Evolutionary conservation across 768 basidiomycete species (phyloP).

Genomic region (Leccinum fibrillosum): DNA sequence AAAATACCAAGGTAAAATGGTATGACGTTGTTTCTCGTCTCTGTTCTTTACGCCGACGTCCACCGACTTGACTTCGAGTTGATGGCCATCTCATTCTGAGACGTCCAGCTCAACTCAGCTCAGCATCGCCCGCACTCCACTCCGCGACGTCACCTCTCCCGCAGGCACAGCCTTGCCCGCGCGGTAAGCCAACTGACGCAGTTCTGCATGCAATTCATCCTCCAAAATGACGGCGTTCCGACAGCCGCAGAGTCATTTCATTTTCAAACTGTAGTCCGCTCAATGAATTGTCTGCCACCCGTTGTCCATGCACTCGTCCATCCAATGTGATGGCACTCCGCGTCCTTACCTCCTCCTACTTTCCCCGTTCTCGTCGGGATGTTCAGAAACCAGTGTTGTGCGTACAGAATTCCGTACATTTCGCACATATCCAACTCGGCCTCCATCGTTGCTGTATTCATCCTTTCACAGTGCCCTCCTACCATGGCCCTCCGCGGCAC

Average conservation of each 20-base stretch:
- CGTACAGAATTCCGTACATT: neutral
- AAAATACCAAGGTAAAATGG: constrained; percentile 33
- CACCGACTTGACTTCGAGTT: constrained; percentile 39
- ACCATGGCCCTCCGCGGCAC: neutral
- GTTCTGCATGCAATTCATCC: constrained; percentile 23
- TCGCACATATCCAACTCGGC: constrained; percentile 1
- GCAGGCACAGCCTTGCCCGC: constrained; percentile 5
- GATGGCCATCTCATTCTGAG: neutral
- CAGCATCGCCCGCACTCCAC: neutral
- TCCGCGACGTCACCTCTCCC: constrained; percentile 11
- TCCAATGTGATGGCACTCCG: constrained; percentile 11
- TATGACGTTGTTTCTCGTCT: constrained; percentile 23
- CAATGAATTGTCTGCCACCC: constrained; percentile 31
- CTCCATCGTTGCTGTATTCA: neutral
- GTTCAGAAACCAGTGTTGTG: constrained; percentile 1
- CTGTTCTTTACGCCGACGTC: constrained; percentile 22
- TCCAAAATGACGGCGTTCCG: constrained; percentile 23
- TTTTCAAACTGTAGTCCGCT: constrained; percentile 21
- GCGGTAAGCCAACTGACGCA: constrained; percentile 7
- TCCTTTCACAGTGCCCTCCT: neutral
- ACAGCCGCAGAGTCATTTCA: constrained; percentile 27
- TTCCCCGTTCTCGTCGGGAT: constrained; percentile 24
- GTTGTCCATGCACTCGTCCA: constrained; percentile 20
- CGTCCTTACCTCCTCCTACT: neutral
- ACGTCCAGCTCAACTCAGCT: neutral